phyloP scores from a whole-genome alignment of 2,329 filamentous ascomycete genomes.

The Ilyonectria robusta region DNA sequence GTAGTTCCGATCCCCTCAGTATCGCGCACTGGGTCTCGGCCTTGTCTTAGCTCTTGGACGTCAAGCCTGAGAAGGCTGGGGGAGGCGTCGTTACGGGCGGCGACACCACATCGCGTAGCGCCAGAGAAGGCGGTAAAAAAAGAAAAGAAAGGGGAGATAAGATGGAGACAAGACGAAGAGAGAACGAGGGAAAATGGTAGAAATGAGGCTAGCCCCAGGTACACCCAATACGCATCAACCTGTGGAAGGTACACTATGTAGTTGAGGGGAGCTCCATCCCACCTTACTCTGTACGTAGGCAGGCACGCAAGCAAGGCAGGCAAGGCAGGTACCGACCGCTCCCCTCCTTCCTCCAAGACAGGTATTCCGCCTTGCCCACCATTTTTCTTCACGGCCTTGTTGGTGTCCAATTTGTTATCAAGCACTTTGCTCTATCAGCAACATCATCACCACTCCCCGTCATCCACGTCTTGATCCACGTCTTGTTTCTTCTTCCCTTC shows the following conservation, averaged over 20 bases:
- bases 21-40: neutral
- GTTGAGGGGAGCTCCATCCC: constrained; percentile 2
- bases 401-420: constrained; percentile 1
- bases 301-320: neutral
- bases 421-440: neutral
- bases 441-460: neutral
- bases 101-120: neutral
- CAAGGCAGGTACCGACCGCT: neutral
- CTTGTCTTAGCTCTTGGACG: constrained; percentile 15
- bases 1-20: neutral
- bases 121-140: constrained; percentile 4
- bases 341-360: neutral
- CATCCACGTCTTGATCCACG: neutral
- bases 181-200: neutral
- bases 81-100: constrained; percentile 10
- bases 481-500: neutral
- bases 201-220: neutral
- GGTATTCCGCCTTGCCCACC: constrained; percentile 4
- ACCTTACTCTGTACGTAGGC: neutral
- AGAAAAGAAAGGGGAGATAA: neutral
- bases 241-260: neutral
- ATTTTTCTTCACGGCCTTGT: neutral
- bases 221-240: neutral
- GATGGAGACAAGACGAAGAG: neutral
- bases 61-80: constrained; percentile 17